Conservation (phyloP, 768 basidiomycete genomes). For the Cubamyces sp. region DNA sequence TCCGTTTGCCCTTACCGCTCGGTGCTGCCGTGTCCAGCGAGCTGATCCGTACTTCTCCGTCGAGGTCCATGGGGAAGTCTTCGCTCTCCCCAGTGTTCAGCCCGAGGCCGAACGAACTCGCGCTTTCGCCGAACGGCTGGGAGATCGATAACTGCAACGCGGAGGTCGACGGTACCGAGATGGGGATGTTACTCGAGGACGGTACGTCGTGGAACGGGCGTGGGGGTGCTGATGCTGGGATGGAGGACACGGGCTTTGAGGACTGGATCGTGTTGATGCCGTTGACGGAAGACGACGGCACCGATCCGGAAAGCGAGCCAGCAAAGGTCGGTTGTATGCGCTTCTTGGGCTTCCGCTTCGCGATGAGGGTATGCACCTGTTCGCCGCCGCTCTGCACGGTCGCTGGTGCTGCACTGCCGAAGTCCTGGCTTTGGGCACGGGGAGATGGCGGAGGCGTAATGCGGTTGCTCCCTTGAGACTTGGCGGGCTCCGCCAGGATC, state of each 20-base stretch:
- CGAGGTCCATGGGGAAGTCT: conserved; percentile 51
- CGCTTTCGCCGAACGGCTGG: conserved; percentile 18
- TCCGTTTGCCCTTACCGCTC: conserved; percentile 56
- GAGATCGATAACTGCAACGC: conserved; percentile 23
- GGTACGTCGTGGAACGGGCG: conserved; percentile 20
- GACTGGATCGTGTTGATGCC: conserved; percentile 16
- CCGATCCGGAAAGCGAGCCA: conserved; percentile 34
- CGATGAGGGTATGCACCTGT: conserved; percentile 72
- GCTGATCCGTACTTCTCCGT: conserved; percentile 54
- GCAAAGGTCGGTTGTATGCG: conserved; percentile 55
- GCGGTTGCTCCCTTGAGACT: conserved; percentile 17
- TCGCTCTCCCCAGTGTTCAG: conserved; percentile 41
- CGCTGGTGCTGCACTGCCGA: conserved; percentile 36
- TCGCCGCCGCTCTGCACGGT: conserved; percentile 44
- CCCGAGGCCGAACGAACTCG: conserved; percentile 17
- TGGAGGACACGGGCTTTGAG: conserved; percentile 14
- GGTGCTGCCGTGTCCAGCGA: conserved; percentile 39
- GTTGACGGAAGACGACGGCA: conserved; percentile 40
- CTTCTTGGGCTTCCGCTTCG: conserved; percentile 73
- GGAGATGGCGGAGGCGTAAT: conserved; percentile 58
- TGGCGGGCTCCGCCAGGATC: not conserved
- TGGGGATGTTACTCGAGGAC: conserved; percentile 5
- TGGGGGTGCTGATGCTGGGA: not conserved
- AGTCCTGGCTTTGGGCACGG: conserved; percentile 30
- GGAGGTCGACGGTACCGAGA: conserved; percentile 18